Evolutionary conservation across 176 grass and related monocot species (phyloP).

Genomic region (Raddia guianensis): DNA sequence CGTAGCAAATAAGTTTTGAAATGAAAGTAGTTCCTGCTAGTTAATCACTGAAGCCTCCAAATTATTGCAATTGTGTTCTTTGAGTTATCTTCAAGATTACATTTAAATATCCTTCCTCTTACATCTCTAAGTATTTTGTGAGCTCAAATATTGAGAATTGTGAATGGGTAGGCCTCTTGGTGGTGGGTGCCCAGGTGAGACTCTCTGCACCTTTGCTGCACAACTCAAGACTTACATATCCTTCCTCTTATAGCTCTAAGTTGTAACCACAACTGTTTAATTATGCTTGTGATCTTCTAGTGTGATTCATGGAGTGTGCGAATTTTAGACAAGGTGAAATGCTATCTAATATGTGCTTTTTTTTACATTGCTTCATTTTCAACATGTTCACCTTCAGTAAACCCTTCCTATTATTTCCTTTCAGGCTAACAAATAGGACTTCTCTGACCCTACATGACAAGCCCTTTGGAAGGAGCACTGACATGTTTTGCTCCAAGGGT

Average conservation of each 20-base stretch:
- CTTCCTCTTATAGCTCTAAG: background rate
- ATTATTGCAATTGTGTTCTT: background rate
- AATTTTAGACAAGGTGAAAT: constrained; percentile 71
- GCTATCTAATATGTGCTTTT: constrained; percentile 5
- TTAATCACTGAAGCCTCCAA: background rate
- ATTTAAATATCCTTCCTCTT: background rate
- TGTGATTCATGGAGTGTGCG: constrained; percentile 69
- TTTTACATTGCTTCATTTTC: background rate
- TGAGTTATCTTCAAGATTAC: constrained; percentile 25
- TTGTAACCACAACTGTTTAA: background rate
- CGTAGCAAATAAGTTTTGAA: background rate
- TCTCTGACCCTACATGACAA: constrained; percentile 10
- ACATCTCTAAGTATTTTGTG: constrained; percentile 61
- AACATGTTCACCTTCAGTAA: constrained; percentile 10
- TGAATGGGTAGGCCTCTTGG: constrained; percentile 82
- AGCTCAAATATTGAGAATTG: constrained; percentile 81
- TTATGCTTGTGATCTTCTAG: background rate
- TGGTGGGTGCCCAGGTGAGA: constrained; percentile 78
- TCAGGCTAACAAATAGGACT: constrained; percentile 58
- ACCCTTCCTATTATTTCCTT: constrained; percentile 14
- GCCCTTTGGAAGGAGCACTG: constrained; percentile 23
- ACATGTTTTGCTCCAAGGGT: constrained; percentile 16
- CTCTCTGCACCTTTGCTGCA: constrained; percentile 6
- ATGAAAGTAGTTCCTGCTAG: constrained; percentile 1
- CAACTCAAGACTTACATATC: background rate